These are phyloP conservation scores for Staphylotrichum longicolle DNA, from an alignment of 495 filamentous ascomycete genomes.

Conservation along the genomic window DNA sequence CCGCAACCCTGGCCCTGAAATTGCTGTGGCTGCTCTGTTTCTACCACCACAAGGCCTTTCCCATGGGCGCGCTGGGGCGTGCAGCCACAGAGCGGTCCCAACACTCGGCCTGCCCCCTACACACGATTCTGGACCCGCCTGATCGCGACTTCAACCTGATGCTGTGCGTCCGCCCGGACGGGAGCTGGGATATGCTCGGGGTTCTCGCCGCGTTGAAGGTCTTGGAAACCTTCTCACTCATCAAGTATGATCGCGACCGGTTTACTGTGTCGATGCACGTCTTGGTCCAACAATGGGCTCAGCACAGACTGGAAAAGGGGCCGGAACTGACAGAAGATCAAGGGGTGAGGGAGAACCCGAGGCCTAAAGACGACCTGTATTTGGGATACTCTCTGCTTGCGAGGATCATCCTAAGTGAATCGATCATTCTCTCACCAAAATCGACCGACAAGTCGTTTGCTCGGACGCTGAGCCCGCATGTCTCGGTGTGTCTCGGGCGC, in stretches of 20 bases:
- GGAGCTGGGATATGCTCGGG: background rate
- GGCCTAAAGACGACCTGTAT: background rate
- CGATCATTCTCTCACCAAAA: background rate
- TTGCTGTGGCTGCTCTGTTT: slow-evolving; percentile 22
- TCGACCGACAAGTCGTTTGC: background rate
- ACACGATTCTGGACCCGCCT: background rate
- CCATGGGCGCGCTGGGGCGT: background rate
- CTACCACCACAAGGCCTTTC: slow-evolving; percentile 26
- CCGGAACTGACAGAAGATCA: too few species aligned
- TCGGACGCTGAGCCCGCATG: background rate
- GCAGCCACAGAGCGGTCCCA: slow-evolving; percentile 2
- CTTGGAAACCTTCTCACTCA: slow-evolving; percentile 22
- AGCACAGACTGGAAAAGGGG: slow-evolving; percentile 11
- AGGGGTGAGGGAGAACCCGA: too few species aligned
- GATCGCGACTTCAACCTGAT: slow-evolving; percentile 14
- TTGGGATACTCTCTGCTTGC: slow-evolving; percentile 1
- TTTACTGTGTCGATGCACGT: slow-evolving; percentile 23
- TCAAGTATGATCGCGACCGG: background rate
- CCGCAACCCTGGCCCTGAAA: slow-evolving; percentile 18
- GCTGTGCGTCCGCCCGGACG: slow-evolving; percentile 6
- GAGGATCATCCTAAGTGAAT: slow-evolving; percentile 8
- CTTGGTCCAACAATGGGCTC: slow-evolving; percentile 26
- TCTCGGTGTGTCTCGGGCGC: background rate
- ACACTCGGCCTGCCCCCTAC: background rate
- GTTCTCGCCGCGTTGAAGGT: slow-evolving; percentile 2